phyloP scores from a whole-genome alignment of 306 rosid genomes.

The Fagus sylvatica region DNA sequence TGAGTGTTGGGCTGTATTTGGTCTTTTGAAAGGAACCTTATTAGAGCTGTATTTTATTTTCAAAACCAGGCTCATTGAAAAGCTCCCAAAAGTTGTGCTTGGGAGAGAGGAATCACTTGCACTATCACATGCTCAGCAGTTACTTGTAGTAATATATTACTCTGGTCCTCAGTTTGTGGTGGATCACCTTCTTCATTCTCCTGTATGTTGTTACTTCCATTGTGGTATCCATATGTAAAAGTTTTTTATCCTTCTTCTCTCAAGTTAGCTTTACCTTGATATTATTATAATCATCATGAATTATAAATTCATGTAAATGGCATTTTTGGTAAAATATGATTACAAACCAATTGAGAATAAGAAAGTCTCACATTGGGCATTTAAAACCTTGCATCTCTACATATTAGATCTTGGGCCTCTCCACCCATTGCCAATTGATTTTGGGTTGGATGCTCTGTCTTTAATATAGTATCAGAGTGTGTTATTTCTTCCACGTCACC shows the following conservation, averaged over 20 bases:
- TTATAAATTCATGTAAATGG: too few species aligned
- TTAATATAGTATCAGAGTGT: too few species aligned
- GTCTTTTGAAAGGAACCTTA: constrained; percentile 9
- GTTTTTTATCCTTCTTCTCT: background rate
- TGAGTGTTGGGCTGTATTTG: constrained; percentile 14
- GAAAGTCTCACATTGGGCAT: too few species aligned
- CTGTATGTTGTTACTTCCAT: constrained; percentile 53
- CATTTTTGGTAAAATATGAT: too few species aligned
- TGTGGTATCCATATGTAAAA: constrained; percentile 18
- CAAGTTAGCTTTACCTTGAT: background rate
- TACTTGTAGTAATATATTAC: constrained; percentile 70
- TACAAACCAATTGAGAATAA: too few species aligned
- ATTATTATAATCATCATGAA: background rate
- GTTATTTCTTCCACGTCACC: too few species aligned
- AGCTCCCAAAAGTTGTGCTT: constrained; percentile 88
- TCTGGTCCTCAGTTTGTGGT: constrained; percentile 85
- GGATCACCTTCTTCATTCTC: constrained; percentile 76
- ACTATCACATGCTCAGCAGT: constrained; percentile 63
- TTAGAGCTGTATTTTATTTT: constrained; percentile 24
- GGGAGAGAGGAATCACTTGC: constrained; percentile 78
- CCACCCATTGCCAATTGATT: background rate
- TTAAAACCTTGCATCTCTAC: too few species aligned
- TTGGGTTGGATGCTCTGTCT: background rate
- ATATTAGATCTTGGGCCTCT: too few species aligned
- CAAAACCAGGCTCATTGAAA: constrained; percentile 71